Conservation (phyloP, 176 grass and related monocot genomes). For the Oryza glumipatula region DNA sequence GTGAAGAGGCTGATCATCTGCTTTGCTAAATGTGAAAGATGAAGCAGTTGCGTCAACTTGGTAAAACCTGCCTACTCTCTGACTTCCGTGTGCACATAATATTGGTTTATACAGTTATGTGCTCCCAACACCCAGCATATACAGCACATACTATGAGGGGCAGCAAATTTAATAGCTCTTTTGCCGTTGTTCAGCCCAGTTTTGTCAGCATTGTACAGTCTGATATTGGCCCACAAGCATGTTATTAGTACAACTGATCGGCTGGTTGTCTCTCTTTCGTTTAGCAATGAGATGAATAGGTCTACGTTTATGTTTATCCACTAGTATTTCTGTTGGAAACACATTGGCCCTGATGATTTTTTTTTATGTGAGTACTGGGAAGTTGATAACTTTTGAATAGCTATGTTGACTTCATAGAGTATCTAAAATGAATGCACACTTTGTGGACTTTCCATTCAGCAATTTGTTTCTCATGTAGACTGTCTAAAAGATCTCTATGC, state of each 20-base stretch:
- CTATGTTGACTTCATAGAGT: neutral
- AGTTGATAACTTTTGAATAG: neutral
- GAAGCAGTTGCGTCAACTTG: slow-evolving; percentile 45
- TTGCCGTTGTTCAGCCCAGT: slow-evolving; percentile 23
- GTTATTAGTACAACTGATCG: slow-evolving; percentile 1
- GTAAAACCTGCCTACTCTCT: slow-evolving; percentile 37
- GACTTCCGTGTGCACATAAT: slow-evolving; percentile 48
- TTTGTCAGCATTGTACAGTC: slow-evolving; percentile 23
- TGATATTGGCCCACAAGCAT: slow-evolving; percentile 18
- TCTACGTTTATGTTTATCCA: neutral
- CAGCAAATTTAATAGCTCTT: slow-evolving; percentile 24
- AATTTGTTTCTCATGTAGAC: neutral
- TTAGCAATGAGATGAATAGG: neutral
- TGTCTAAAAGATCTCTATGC: neutral
- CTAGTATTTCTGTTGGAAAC: neutral
- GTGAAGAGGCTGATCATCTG: slow-evolving; percentile 48
- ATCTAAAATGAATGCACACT: slow-evolving; percentile 9
- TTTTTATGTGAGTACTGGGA: neutral
- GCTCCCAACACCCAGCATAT: slow-evolving; percentile 41
- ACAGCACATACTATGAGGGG: slow-evolving; percentile 42
- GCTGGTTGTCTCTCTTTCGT: no score
- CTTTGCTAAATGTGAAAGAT: slow-evolving; percentile 48
- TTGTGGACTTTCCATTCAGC: slow-evolving; percentile 30
- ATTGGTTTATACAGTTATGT: slow-evolving; percentile 37
- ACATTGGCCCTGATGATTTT: neutral